phyloP scores from a whole-genome alignment of 202 grass and related monocot species.

The Musa balbisiana region DNA sequence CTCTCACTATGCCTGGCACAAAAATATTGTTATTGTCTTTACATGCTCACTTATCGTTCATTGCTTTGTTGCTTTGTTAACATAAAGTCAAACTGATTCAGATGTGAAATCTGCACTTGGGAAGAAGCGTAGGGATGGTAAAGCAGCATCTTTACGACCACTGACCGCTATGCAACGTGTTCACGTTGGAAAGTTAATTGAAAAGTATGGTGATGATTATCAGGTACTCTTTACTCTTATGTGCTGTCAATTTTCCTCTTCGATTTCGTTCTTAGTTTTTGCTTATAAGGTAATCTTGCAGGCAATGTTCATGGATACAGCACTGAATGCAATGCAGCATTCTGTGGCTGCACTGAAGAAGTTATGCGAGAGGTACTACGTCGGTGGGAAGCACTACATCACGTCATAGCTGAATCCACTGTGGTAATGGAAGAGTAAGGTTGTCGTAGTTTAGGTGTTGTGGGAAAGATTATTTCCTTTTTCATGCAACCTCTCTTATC shows the following conservation, averaged over 20 bases:
- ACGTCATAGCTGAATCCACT: conserved; percentile 27
- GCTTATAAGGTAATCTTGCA: conserved; percentile 28
- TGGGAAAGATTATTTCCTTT: background rate
- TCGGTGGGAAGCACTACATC: conserved; percentile 38
- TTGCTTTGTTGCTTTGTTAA: background rate
- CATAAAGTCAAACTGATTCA: conserved; percentile 24
- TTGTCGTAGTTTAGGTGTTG: too few relatives aligned
- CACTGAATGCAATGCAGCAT: conserved; percentile 85
- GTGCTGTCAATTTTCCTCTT: background rate
- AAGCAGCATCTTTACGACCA: conserved; percentile 53
- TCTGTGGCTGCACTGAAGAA: conserved; percentile 62
- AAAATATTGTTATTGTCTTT: background rate
- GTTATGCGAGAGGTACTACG: conserved; percentile 63
- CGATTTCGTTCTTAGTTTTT: background rate
- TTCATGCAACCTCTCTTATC: too few relatives aligned
- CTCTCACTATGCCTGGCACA: too few relatives aligned
- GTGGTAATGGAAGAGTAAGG: background rate
- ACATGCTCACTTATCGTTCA: background rate
- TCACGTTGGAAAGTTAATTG: conserved; percentile 65
- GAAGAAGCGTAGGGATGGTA: conserved; percentile 72
- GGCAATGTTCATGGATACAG: conserved; percentile 96
- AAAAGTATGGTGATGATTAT: conserved; percentile 72
- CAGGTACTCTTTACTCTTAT: conserved; percentile 45
- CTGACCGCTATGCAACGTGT: conserved; percentile 64
- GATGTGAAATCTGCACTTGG: conserved; percentile 87